Percentiles rank a stretch among this genome's conserved stretches.
Conservation (phyloP, 331 rosid genomes). For the Pyrus hybrid region DNA sequence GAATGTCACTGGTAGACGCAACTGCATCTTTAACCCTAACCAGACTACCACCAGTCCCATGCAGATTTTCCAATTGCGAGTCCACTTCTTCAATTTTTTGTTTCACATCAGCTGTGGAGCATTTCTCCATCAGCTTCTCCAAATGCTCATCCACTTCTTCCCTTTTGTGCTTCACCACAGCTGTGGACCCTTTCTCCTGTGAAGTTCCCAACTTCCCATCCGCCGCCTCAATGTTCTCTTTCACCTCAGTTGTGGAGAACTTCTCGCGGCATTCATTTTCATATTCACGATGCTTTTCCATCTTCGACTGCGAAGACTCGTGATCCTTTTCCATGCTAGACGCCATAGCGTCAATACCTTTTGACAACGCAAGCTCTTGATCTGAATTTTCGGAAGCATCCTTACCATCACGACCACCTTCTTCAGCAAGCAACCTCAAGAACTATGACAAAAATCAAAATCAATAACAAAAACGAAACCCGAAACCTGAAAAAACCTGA, state of each 20-base stretch:
- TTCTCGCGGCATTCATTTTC: slow-evolving; percentile 60
- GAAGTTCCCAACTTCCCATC: slow-evolving; percentile 17
- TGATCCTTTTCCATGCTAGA: slow-evolving; percentile 36
- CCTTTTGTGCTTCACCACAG: not conserved
- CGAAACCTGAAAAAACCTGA: not conserved
- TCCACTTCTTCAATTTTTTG: not conserved
- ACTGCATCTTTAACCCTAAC: slow-evolving; percentile 19
- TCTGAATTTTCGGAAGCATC: slow-evolving; percentile 44
- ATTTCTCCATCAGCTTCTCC: not conserved
- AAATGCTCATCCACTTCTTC: not conserved
- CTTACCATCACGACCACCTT: slow-evolving; percentile 23
- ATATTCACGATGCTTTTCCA: slow-evolving; percentile 48
- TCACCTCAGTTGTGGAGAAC: slow-evolving; percentile 31
- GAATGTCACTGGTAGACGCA: slow-evolving; percentile 20
- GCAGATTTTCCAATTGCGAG: slow-evolving; percentile 4
- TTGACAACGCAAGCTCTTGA: slow-evolving; percentile 60
- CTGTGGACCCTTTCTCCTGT: not conserved
- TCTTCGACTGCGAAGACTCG: slow-evolving; percentile 34
- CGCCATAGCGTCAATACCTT: slow-evolving; percentile 50
- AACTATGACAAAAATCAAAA: slow-evolving; percentile 42
- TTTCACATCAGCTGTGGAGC: not conserved
- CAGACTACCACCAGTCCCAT: slow-evolving; percentile 15
- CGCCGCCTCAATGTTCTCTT: slow-evolving; percentile 31
- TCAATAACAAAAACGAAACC: not conserved
- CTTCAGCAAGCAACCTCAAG: slow-evolving; percentile 68